phyloP scores from a whole-genome alignment of 352 stramenopile genomes.

The Pythium coloratum region DNA sequence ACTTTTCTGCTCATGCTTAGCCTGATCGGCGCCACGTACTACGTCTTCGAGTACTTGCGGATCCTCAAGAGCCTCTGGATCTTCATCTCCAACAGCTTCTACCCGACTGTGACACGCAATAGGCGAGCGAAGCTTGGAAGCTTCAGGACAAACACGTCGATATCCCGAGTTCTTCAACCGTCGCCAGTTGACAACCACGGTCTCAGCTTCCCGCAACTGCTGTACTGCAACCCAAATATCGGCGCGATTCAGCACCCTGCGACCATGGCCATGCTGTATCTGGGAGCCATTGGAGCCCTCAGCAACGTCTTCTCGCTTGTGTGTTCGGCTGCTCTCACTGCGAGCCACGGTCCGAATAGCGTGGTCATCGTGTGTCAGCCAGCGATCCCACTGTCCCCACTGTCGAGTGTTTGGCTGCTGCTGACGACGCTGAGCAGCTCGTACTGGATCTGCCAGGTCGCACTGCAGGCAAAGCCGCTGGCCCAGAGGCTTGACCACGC shows the following conservation, averaged over 20 bases:
- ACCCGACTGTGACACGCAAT: not conserved
- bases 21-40: constrained; percentile 36
- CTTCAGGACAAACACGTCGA: no score
- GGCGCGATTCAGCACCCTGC: constrained; percentile 35
- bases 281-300: constrained; percentile 36
- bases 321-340: constrained; percentile 33
- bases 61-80: constrained; percentile 22
- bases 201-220: not conserved
- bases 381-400: constrained; percentile 27
- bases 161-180: no score
- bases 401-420: constrained; percentile 29
- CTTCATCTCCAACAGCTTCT: constrained; percentile 9
- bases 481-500: constrained; percentile 29
- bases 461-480: constrained; percentile 33
- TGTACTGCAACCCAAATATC: constrained; percentile 15
- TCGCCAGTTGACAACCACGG: not conserved
- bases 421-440: constrained; percentile 40
- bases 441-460: constrained; percentile 42
- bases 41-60: constrained; percentile 37
- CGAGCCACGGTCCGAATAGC: constrained; percentile 17
- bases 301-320: constrained; percentile 49
- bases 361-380: constrained; percentile 39
- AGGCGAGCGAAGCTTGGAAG: no score
- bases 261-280: constrained; percentile 40
- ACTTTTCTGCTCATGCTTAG: constrained; percentile 78